Evolutionary conservation across 176 grass and related monocot species (phyloP).

Genomic region (Oryza punctata): DNA sequence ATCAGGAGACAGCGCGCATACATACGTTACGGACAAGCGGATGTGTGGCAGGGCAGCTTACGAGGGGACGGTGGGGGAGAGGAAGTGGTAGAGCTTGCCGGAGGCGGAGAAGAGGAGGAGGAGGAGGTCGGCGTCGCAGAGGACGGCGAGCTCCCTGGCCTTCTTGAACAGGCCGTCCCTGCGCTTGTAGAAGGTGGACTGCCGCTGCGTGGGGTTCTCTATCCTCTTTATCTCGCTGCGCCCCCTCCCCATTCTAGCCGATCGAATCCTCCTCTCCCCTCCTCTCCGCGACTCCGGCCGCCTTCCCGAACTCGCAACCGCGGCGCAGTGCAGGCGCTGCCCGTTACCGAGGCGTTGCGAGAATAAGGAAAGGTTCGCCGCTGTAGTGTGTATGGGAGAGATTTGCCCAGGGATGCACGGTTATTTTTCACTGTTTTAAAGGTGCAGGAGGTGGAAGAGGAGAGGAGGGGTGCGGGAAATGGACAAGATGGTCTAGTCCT

Average conservation of each 20-base stretch:
- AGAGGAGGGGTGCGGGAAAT: too few species aligned
- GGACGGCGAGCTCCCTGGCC: slow-evolving; percentile 86
- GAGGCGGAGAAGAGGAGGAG: slow-evolving; percentile 97
- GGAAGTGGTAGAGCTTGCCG: slow-evolving; percentile 96
- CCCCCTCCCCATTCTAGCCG: slow-evolving; percentile 71
- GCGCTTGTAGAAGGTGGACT: slow-evolving; percentile 99
- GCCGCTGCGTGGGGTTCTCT: slow-evolving; percentile 90
- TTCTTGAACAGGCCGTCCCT: slow-evolving; percentile 98
- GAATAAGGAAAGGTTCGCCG: slow-evolving; percentile 55
- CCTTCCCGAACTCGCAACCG: slow-evolving; percentile 37
- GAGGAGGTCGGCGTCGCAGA: slow-evolving; percentile 99
- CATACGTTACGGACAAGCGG: background rate
- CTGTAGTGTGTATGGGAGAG: background rate
- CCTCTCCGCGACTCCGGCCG: background rate
- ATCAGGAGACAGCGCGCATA: background rate
- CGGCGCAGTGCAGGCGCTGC: background rate
- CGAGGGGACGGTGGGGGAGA: slow-evolving; percentile 79
- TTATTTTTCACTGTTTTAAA: background rate
- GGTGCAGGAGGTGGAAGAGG: too few species aligned
- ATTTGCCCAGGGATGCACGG: background rate
- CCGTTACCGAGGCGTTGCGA: slow-evolving; percentile 38
- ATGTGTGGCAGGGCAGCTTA: background rate
- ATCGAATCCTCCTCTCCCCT: background rate
- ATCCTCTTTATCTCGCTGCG: slow-evolving; percentile 99
- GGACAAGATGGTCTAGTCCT: slow-evolving; percentile 41